A percentile compares a stretch with the other conserved stretches of the same genome.
Conservation (phyloP, 768 basidiomycete genomes). For the Lactarius trivialis region DNA sequence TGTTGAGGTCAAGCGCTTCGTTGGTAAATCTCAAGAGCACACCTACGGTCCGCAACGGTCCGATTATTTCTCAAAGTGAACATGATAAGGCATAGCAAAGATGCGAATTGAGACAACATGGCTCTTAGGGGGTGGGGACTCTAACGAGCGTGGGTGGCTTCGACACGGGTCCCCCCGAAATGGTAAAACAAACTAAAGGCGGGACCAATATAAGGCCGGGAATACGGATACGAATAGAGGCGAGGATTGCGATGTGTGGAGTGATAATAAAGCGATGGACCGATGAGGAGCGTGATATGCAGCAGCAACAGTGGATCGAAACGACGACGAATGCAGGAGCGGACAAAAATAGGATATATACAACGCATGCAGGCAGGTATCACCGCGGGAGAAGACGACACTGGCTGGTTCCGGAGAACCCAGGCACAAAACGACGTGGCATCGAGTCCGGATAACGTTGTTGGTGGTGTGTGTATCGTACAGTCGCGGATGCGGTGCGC, state of each 20-base stretch:
- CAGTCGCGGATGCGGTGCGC: slow-evolving; percentile 2
- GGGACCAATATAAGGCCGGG: slow-evolving; percentile 10
- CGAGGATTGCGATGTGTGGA: slow-evolving; percentile 15
- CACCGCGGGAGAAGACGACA: not conserved
- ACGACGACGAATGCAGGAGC: slow-evolving; percentile 18
- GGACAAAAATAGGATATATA: slow-evolving; percentile 17
- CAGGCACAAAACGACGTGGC: slow-evolving; percentile 1
- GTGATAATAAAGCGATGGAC: slow-evolving; percentile 18
- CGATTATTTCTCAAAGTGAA: slow-evolving; percentile 9
- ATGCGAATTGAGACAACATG: slow-evolving; percentile 15
- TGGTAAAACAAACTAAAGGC: slow-evolving; percentile 16
- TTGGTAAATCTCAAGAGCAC: not conserved
- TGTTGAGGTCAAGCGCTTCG: not conserved
- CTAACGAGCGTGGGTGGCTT: slow-evolving; percentile 15
- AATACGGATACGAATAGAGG: slow-evolving; percentile 19
- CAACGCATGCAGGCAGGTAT: slow-evolving; percentile 2
- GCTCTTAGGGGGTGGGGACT: slow-evolving; percentile 6
- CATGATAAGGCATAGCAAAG: slow-evolving; percentile 15
- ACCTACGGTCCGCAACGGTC: not conserved
- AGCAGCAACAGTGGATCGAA: slow-evolving; percentile 22
- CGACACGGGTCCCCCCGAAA: slow-evolving; percentile 9
- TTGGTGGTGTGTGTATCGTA: slow-evolving; percentile 11
- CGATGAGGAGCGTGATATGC: slow-evolving; percentile 23
- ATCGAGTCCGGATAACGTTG: slow-evolving; percentile 9
- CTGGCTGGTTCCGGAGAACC: not conserved